Evolutionary conservation across 2,329 filamentous ascomycete species (phyloP), one percentile per base, ranked within the genome.

Genomic region (Ophiostoma ips): DNA sequence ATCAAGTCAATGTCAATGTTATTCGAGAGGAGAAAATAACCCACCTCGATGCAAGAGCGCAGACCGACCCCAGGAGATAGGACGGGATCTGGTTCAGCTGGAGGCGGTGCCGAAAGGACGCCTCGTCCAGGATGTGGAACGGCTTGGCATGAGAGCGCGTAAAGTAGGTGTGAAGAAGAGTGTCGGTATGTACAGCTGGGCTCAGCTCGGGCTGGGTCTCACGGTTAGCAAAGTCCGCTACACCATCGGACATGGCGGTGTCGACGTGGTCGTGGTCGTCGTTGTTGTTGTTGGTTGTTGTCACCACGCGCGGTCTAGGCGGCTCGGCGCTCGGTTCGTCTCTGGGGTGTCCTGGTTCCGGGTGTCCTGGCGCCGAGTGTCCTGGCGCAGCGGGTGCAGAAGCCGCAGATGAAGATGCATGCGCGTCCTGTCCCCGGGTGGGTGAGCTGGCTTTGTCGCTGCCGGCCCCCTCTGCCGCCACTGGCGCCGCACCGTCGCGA

Each of bases 41-140:
- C 50, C 64, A 83, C 81, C 80, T 76, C 10, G 78, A 70, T 50
- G 76, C 75, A 46, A 84, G 71, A 15, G 78, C 77, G 56, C 73
- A 81, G 46, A 82, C 75, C 9, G 76, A 73, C 58, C 73, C 67
- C 7, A 73, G 62, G 38, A 80, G 64, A 56, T 73, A 76, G 21
- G 60, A 58, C 3, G 77, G 74, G 4, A 90, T 66, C 58, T 85
- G 81, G 46, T 80, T 80, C 10, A 80, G 65, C 57, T 85, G 81
- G 55, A 87, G 67, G 21, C 81, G 73, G 64, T 89, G 84, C 50
- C 87, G 75, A 10, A 84, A 81, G 0, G 76, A 78, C 0, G 80
- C 71, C 64, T 94, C 87, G 60, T 94, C 86, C 3, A 94, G 70
- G 48, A 94, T 81, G 59, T 85, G 79, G 57, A 84, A 92, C 1